phyloP scores from a whole-genome alignment of 176 grass and related monocot genomes.

The Paspalum vaginatum region DNA sequence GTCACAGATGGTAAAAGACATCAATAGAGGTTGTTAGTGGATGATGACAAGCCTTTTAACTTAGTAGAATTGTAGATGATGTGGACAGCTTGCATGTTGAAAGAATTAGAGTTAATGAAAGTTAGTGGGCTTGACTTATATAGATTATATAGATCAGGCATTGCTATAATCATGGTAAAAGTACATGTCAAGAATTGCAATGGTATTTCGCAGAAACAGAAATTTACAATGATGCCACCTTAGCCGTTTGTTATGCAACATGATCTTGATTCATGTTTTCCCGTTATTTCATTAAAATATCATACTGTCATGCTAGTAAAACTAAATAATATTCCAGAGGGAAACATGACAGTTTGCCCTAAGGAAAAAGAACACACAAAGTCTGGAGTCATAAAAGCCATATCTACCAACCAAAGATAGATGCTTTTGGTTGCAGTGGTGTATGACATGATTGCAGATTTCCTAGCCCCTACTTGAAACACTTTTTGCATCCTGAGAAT shows the following conservation, averaged over 20 bases:
- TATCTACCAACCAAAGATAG: not conserved
- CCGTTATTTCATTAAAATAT: not conserved
- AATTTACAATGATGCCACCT: not conserved
- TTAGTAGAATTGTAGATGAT: too few relatives aligned
- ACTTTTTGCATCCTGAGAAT: not conserved
- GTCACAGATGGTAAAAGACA: too few relatives aligned
- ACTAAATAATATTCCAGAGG: not conserved
- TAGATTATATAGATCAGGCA: too few relatives aligned
- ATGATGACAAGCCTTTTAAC: too few relatives aligned
- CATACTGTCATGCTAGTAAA: not conserved
- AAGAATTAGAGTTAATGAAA: too few relatives aligned
- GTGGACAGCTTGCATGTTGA: too few relatives aligned
- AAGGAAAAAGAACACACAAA: not conserved
- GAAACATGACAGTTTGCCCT: not conserved
- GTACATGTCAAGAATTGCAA: not conserved
- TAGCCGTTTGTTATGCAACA: not conserved
- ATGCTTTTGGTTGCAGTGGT: constrained; percentile 3
- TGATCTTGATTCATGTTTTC: not conserved
- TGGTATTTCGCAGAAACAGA: constrained; percentile 2
- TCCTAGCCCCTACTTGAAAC: not conserved
- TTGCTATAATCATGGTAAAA: constrained; percentile 31
- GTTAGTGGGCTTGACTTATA: too few relatives aligned
- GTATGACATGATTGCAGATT: constrained; percentile 23
- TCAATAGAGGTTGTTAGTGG: too few relatives aligned
- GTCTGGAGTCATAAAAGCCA: not conserved